Percentiles rank a stretch among this genome's conserved stretches.
phyloP scores from a whole-genome alignment of 495 filamentous ascomycete species.

The Usnea hakonensis region DNA sequence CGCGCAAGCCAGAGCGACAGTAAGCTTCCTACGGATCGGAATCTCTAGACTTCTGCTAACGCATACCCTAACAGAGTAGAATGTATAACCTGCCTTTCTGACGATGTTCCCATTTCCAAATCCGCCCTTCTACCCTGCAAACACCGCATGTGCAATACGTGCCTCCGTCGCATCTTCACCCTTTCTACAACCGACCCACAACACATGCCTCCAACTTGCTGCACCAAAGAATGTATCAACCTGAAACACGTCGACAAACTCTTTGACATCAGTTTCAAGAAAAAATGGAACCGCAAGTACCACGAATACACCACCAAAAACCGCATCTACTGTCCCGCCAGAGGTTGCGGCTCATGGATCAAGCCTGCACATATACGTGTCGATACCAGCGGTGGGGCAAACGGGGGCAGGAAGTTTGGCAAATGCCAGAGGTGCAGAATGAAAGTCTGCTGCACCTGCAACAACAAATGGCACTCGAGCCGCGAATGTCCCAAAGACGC shows the following conservation, averaged over 20 bases:
- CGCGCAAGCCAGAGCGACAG: slow-evolving; percentile 3
- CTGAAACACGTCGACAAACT: slow-evolving; percentile 65
- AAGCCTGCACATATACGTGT: slow-evolving; percentile 55
- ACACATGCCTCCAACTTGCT: slow-evolving; percentile 76
- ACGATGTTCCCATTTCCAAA: slow-evolving; percentile 50
- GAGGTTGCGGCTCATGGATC: slow-evolving; percentile 68
- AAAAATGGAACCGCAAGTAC: slow-evolving; percentile 68
- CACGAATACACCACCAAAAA: slow-evolving; percentile 65
- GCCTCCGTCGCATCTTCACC: slow-evolving; percentile 63
- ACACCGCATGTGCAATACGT: slow-evolving; percentile 70
- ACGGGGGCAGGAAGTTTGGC: slow-evolving; percentile 40
- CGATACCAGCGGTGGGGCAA: slow-evolving; percentile 35
- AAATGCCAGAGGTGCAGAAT: slow-evolving; percentile 61
- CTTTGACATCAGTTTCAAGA: slow-evolving; percentile 66
- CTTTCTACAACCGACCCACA: slow-evolving; percentile 65
- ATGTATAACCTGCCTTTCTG: slow-evolving; percentile 61
- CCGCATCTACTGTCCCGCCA: slow-evolving; percentile 64
- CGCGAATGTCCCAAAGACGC: slow-evolving; percentile 65
- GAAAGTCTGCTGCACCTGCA: slow-evolving; percentile 67
- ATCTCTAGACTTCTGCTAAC: neutral
- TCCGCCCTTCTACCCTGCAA: slow-evolving; percentile 63
- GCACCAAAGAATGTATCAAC: slow-evolving; percentile 62
- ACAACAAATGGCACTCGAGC: slow-evolving; percentile 60
- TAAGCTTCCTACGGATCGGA: neutral
- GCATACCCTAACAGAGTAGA: slow-evolving; percentile 41